Evolutionary conservation across 176 grass and related monocot species (phyloP).

Genomic region (Hyparrhenia diplandra): DNA sequence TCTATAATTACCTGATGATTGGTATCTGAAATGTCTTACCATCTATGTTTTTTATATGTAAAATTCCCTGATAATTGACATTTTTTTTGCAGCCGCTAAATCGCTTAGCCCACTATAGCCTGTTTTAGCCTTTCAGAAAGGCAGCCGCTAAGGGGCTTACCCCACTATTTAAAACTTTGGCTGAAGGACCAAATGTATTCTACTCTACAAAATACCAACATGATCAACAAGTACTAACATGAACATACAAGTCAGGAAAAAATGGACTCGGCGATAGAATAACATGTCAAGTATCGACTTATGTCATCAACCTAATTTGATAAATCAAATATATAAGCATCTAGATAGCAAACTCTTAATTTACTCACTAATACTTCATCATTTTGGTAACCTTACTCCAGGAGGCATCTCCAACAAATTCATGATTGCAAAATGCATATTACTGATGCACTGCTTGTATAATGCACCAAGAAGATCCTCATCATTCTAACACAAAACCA

Average conservation of each 20-base stretch:
- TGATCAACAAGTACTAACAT: not conserved
- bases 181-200: not conserved
- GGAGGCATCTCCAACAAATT: conserved; percentile 12
- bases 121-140: no score
- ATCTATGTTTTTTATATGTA: no score
- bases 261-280: not conserved
- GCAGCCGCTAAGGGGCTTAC: no score
- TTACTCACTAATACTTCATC: not conserved
- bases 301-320: not conserved
- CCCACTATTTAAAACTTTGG: no score
- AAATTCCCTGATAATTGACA: no score
- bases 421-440: conserved; percentile 6
- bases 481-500: not conserved
- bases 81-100: no score
- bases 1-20: no score
- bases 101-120: no score
- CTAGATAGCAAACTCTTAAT: not conserved
- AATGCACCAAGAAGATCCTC: conserved; percentile 9
- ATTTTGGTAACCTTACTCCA: conserved; percentile 12
- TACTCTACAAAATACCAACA: conserved; percentile 13
- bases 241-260: not conserved
- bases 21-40: no score
- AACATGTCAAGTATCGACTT: not conserved
- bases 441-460: not conserved
- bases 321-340: not conserved